Evolutionary conservation across 305 asterid genomes (phyloP), one percentile per base, ranked within the genome.

Genomic region (Fraxinus dipetala): DNA sequence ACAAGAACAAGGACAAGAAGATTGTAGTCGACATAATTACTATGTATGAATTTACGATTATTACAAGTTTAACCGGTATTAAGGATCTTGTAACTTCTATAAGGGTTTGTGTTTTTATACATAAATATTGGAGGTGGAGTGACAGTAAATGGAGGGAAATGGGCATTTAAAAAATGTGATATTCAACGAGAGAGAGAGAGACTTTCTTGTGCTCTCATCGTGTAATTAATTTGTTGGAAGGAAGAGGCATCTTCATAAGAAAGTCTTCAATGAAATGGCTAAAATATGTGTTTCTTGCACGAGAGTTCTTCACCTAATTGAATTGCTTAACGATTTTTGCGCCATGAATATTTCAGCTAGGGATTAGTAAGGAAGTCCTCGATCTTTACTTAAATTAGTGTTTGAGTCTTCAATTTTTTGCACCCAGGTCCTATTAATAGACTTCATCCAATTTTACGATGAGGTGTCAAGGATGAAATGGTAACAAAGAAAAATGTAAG

Each of bases 301-400:
- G 78, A 79, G 56, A 35, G 36, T 36, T 65, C 74, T 83, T 83
- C 56, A 85, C 85, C 78, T 78, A 24, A 61, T 32, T 72, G 79
- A 83, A 76, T 81, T 90, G 90, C 91, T 83, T 88, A 79, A 67
- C 89, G 81, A 56, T 54, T 72, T 77, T 63, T 24, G 72, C 83
- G 86, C 79, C 75, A 30, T 69, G 45, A 79, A 26, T 65, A 65
- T 24, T 65, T 26, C 34, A 26, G 34, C 35, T 22, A 26, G 4
- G 22, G 0, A 22, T 65, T 65, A 26, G 6, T 65, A 65, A 0
- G n/a, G 13, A 2, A 11, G 0, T 65, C 72, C 72, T 26, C 35
- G 30, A 22, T 65, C 97, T 94, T 79, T 91, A 80, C 14, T 28
- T 32, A n/a, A 1, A 4, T 26, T 4, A 18, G 40, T 5, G 1